Conservation (phyloP, 768 basidiomycete genomes). For the Tephrocybe sp. region DNA sequence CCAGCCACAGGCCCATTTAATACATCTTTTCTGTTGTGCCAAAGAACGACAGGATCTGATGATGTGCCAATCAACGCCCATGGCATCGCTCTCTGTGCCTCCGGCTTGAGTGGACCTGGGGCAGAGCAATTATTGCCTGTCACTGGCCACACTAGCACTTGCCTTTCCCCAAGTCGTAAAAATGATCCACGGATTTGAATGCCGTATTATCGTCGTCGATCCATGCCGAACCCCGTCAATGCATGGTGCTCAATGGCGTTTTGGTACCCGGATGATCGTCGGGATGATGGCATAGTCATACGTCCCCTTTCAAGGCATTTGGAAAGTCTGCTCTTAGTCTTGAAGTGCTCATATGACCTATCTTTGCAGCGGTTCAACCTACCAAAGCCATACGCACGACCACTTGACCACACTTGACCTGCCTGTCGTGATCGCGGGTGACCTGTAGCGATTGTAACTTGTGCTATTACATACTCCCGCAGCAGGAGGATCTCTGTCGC, state of each 20-base stretch:
- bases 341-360: not conserved
- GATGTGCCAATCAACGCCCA: slow-evolving; percentile 6
- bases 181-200: not conserved
- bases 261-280: slow-evolving; percentile 4
- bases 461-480: no score
- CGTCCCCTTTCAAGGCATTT: not conserved
- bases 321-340: not conserved
- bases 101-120: not conserved
- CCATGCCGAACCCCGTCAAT: slow-evolving; percentile 1
- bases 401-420: not conserved
- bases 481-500: no score
- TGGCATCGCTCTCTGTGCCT: slow-evolving; percentile 1
- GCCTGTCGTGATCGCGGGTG: not conserved
- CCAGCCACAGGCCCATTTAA: not conserved
- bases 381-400: not conserved
- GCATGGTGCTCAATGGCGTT: not conserved
- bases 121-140: not conserved
- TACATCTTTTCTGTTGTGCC: not conserved
- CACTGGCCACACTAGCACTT: not conserved
- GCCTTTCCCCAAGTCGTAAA: not conserved
- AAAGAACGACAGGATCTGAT: slow-evolving; percentile 13
- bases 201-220: slow-evolving; percentile 10
- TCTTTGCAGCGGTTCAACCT: not conserved
- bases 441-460: no score
- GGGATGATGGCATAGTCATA: slow-evolving; percentile 6